These are phyloP conservation scores for Sequoia sempervirens DNA, from an alignment of 75 land plant species.

Conservation along the genomic window DNA sequence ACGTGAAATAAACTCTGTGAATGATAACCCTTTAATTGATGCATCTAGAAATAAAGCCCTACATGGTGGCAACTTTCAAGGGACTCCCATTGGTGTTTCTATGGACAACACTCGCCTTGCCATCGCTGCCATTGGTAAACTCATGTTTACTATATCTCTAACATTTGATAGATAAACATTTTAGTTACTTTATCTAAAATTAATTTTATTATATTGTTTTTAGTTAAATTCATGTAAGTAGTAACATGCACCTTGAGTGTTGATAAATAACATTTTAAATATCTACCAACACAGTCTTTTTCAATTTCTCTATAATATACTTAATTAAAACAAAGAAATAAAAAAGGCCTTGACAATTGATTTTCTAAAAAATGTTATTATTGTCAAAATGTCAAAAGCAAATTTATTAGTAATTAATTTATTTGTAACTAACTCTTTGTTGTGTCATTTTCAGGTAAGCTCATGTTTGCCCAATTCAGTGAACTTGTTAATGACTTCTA, in stretches of 20 bases:
- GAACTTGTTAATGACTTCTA: conserved; percentile 33
- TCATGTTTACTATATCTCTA: not conserved
- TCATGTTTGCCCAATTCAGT: conserved; percentile 20
- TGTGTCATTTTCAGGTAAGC: conserved; percentile 9
- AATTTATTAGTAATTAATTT: not conserved
- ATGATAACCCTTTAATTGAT: conserved; percentile 45
- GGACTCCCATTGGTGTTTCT: conserved; percentile 52
- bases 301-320: not conserved
- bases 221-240: not conserved
- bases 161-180: not conserved
- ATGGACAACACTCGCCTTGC: conserved; percentile 52
- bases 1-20: conserved; percentile 41
- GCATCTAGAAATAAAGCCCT: not conserved
- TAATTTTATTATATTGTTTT: not conserved
- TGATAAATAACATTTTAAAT: not conserved
- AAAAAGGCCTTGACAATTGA: too few species aligned
- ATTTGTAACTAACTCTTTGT: not conserved
- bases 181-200: not conserved
- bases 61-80: conserved; percentile 47
- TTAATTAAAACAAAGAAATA: too few species aligned
- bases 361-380: too few species aligned
- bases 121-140: conserved; percentile 36
- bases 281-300: not conserved
- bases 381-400: not conserved
- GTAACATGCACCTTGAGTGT: not conserved